Evolutionary conservation across 192 early-diverging fungal genomes (phyloP).

Genomic region (Funneliformis geosporum): DNA sequence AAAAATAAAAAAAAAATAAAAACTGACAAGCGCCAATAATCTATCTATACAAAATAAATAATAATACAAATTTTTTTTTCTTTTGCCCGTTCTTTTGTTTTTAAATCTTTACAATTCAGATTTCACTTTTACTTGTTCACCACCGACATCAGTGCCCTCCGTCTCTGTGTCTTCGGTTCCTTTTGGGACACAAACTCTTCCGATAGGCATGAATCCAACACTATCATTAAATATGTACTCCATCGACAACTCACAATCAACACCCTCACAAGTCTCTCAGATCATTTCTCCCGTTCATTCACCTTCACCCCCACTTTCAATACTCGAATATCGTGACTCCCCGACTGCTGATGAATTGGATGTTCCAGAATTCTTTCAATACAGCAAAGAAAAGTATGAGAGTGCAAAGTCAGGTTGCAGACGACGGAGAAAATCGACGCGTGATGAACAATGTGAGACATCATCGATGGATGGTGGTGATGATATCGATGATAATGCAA

Average conservation of each 20-base stretch:
- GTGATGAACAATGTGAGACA: constrained; percentile 17
- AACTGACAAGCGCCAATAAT: too few species aligned
- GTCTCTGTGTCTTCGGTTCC: neutral
- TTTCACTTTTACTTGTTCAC: neutral
- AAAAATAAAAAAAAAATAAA: too few species aligned
- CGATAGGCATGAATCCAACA: neutral
- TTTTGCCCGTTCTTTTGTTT: too few species aligned
- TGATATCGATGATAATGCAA: constrained; percentile 9
- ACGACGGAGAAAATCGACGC: constrained; percentile 6
- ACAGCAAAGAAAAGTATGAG: constrained; percentile 35
- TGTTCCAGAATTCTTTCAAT: constrained; percentile 32
- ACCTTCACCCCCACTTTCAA: neutral
- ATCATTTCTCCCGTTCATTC: neutral
- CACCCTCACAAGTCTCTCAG: neutral
- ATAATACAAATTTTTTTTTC: too few species aligned
- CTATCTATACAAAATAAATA: too few species aligned
- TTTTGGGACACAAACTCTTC: neutral
- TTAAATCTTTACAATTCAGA: neutral
- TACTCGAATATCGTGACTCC: constrained; percentile 26
- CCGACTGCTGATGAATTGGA: constrained; percentile 24
- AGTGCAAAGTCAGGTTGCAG: constrained; percentile 18
- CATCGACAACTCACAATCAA: neutral
- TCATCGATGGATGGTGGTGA: constrained; percentile 29
- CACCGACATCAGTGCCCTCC: neutral
- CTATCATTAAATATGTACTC: neutral